Base-by-base conservation (phyloP, 202 grass and related monocot species). In the Musa balbisiana region DNA sequence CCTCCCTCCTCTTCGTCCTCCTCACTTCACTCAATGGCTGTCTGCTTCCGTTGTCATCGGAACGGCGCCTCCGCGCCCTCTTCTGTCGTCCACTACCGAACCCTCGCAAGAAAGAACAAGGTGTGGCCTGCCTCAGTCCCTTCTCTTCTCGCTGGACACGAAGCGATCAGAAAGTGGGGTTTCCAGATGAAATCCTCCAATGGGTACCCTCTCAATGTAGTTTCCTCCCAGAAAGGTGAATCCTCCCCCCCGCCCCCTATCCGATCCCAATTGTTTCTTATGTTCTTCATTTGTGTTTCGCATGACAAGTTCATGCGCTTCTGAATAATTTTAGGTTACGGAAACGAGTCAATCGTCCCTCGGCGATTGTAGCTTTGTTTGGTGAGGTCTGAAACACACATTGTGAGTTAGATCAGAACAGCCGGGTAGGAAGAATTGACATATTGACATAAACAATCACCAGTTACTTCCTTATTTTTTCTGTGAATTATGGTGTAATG, bases 201-300 rank as follows among this genome's bases (percentile, higher is more conserved):
- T 81, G 90, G 93, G 5, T 73, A 62, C 51, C 93, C 93, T 9
- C 84, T 89, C 74, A 80, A 85, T 76, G 83, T 82, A 20, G 75
- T 81, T 71, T 87, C 90, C 72, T 88, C 82, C 70, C 67, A 72
- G 55, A 77, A 89, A 66, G 86, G 90, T 92, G 76, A 20, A 53
- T 13, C 1, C 74, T 72, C 4, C 59, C 29, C 20, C 53, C 23
- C 8, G 3, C 25, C n/a, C 12, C 9, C 21, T 2, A 67, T 25
- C 13, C 21, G 15, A 54, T 63, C 9, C 16, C 55, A 17, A 5
- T 22, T 49, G 55, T 29, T 12, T 29, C 3, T 12, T 52, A 53
- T 52, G 33, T 43, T 43, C 33, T 43, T 43, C 33, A 43, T 6
- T 43, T 43, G 33, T 43, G 33, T 43, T 43, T 43, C 33, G 5